Percentiles rank a stretch among this genome's conserved stretches.
Evolutionary conservation across 2,329 filamentous ascomycete genomes (phyloP).

Genomic region (Ophiostoma novo-ulmi): DNA sequence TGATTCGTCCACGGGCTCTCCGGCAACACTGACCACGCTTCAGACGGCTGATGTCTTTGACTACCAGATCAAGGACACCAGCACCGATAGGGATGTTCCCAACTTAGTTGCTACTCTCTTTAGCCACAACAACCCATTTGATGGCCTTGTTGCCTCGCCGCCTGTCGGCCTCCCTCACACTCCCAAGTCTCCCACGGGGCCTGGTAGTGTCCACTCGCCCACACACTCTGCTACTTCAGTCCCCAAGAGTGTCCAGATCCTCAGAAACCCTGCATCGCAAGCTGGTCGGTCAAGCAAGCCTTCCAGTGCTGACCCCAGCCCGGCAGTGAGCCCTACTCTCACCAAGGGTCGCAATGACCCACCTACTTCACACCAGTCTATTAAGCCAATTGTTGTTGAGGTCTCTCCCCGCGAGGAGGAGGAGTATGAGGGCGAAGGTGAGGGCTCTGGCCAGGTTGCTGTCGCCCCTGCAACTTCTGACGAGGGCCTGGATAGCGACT

Average conservation of each 20-base stretch:
- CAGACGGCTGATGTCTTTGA: slow-evolving; percentile 23
- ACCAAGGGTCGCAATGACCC: slow-evolving; percentile 11
- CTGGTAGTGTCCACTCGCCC: slow-evolving; percentile 29
- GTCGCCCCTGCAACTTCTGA: background rate
- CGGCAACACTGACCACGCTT: slow-evolving; percentile 18
- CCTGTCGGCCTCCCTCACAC: slow-evolving; percentile 41
- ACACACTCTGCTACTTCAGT: slow-evolving; percentile 33
- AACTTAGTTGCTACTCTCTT: slow-evolving; percentile 32
- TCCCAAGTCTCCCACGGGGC: slow-evolving; percentile 38
- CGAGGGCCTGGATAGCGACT: slow-evolving; percentile 18
- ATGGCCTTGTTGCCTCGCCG: slow-evolving; percentile 40
- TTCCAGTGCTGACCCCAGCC: slow-evolving; percentile 41
- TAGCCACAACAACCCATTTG: slow-evolving; percentile 39
- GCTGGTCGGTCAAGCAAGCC: slow-evolving; percentile 40
- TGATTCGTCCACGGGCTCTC: slow-evolving; percentile 18
- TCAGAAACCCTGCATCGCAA: slow-evolving; percentile 47
- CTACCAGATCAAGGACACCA: slow-evolving; percentile 21
- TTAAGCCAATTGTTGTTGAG: background rate
- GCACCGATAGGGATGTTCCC: slow-evolving; percentile 30
- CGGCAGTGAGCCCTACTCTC: slow-evolving; percentile 38
- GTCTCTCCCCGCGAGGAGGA: slow-evolving; percentile 5
- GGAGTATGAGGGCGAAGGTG: background rate
- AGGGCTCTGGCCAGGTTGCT: background rate
- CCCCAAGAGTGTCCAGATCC: slow-evolving; percentile 41
- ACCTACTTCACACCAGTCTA: slow-evolving; percentile 1